Base-by-base conservation (phyloP, 2,329 filamentous ascomycete genomes). In the Pestalotiopsis fici region DNA sequence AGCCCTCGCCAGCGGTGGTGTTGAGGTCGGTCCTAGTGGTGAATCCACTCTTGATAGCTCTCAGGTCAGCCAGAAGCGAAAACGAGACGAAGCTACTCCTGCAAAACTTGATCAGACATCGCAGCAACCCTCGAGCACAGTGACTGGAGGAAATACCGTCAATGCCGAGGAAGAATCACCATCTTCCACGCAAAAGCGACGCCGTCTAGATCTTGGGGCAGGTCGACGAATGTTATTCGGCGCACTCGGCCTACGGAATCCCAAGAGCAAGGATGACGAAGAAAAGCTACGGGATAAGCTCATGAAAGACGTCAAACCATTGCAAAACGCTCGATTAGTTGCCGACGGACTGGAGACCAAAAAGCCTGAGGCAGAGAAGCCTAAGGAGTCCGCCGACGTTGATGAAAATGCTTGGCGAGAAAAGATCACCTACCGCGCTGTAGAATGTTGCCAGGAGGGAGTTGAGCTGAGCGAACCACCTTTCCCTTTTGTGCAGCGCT, bases 401-500 rank as follows among this genome's bases (percentile, higher is more conserved):
- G 84, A 88, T 57, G 80, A 86, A 0, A 85, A 92, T 35, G 85
- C 87, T 25, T 98, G 95, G 95, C 88, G 88, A 71, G 82, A 88
- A 4, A 93, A 90, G 71, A 90, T 98, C 68, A 86, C 83, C 12
- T 89, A 97, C 69, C 87, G 88, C 27, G 95, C 93, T 25, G 93
- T 97, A 0, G 95, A 98, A 77, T 98, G 95, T 78, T 88, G 90
- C 69, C 86, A 92, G n/a, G 87, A 92, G 35, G 87, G 85, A 4
- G 81, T 93, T 50, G 81, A 86, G 37, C 83, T 97, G 59, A 92
- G 87, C 65, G 87, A 93, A 39, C 95, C 95, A 0, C 93, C 95
- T 0, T 98, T 97, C 74, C 95, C 95, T 0, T 98, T 98, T 77
- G 84, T 92, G 18, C 94, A 98, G 78, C 88, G 93, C 59, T 98